phyloP scores from a whole-genome alignment of 129 eudicot species.

The Flaveria linearis region DNA sequence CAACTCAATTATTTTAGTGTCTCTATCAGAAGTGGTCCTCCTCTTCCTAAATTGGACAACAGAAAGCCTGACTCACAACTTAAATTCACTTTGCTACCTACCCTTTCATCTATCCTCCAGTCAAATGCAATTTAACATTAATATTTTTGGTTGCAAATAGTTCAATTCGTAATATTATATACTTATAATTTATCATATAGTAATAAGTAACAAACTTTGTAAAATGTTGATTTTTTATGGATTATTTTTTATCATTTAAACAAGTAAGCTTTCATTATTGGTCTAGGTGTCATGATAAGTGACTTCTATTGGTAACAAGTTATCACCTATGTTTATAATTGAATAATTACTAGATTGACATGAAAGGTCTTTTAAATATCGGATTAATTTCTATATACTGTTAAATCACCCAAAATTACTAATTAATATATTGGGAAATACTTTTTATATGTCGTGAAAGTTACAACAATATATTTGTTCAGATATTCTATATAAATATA shows the following conservation, averaged over 20 bases:
- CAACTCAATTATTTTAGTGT: constrained; percentile 44
- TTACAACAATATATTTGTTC: not conserved
- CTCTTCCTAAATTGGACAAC: constrained; percentile 32
- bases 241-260: not conserved
- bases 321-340: not conserved
- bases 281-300: not conserved
- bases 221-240: not conserved
- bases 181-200: not conserved
- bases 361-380: not conserved
- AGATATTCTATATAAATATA: no score
- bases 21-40: constrained; percentile 41
- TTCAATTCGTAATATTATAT: not conserved
- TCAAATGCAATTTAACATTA: not conserved
- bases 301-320: not conserved
- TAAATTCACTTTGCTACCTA: constrained; percentile 43
- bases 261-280: not conserved
- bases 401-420: not conserved
- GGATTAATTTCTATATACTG: not conserved
- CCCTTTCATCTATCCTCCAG: constrained; percentile 21
- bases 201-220: not conserved
- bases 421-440: not conserved
- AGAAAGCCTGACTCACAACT: constrained; percentile 38
- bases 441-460: no score
- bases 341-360: not conserved
- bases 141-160: constrained; percentile 1